phyloP scores from a whole-genome alignment of 1,284 basidiomycete species.

The Uromyces viciae-fabae region DNA sequence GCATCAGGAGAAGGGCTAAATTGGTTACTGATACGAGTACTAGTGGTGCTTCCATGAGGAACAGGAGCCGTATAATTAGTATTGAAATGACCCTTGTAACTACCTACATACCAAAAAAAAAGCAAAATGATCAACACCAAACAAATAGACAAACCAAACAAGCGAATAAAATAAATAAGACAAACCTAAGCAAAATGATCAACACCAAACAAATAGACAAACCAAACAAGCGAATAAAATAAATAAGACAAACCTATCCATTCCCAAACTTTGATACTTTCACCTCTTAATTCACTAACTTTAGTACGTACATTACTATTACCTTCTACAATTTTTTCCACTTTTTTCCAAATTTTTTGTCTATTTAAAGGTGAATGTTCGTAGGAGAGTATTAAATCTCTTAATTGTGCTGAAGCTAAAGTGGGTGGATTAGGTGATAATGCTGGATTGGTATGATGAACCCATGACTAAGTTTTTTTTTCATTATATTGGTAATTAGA shows the following conservation, averaged over 20 bases:
- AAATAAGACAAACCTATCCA: conserved; percentile 55
- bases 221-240: conserved; percentile 74
- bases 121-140: conserved; percentile 60
- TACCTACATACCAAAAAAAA: conserved; percentile 61
- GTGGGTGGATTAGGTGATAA: conserved; percentile 73
- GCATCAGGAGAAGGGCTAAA: neutral
- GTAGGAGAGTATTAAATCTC: conserved; percentile 80
- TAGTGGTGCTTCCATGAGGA: neutral
- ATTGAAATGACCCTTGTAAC: conserved; percentile 23
- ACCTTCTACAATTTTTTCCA: conserved; percentile 80
- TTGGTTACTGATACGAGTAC: conserved; percentile 2
- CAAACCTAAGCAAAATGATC: conserved; percentile 76
- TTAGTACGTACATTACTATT: conserved; percentile 90
- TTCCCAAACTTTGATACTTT: conserved; percentile 61
- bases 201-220: conserved; percentile 78
- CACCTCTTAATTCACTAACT: conserved; percentile 80
- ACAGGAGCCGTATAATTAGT: neutral
- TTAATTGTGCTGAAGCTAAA: conserved; percentile 74
- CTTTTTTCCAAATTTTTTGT: conserved; percentile 74
- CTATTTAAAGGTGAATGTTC: conserved; percentile 70
- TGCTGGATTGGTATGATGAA: conserved; percentile 78
- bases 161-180: conserved; percentile 60
- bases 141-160: conserved; percentile 48
- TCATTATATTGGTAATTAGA: no score
- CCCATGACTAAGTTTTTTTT: conserved; percentile 61